phyloP scores from a whole-genome alignment of 768 basidiomycete genomes.

The Gyrodon lividus region DNA sequence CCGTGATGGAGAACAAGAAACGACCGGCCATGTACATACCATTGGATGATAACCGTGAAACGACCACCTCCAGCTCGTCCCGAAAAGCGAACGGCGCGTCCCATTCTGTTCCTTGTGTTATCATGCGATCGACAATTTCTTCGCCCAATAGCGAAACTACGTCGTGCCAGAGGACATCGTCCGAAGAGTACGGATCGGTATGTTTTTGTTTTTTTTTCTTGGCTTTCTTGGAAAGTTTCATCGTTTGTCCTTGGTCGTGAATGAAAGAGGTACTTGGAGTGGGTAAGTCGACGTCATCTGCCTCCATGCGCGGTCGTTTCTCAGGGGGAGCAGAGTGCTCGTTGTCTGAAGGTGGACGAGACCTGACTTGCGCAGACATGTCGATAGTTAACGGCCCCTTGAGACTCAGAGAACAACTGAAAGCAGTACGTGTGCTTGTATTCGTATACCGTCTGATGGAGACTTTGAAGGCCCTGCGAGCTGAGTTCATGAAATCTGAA shows the following conservation, averaged over 20 bases:
- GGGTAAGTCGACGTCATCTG: neutral
- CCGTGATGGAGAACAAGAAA: neutral
- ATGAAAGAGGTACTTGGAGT: neutral
- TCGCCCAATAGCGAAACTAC: slow-evolving; percentile 64
- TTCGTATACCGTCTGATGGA: neutral
- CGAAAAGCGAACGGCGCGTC: slow-evolving; percentile 58
- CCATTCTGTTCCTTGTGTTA: slow-evolving; percentile 50
- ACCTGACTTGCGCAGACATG: slow-evolving; percentile 11
- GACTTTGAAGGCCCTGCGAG: neutral
- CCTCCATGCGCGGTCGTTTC: slow-evolving; percentile 33
- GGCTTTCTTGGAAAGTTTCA: slow-evolving; percentile 2
- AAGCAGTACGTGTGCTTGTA: neutral
- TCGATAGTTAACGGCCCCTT: too few species aligned
- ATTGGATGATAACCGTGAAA: slow-evolving; percentile 60
- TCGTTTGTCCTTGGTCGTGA: neutral
- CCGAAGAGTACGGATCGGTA: slow-evolving; percentile 60
- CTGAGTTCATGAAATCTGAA: neutral
- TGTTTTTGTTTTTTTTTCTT: slow-evolving; percentile 7
- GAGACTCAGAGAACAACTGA: too few species aligned
- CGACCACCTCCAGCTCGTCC: slow-evolving; percentile 65
- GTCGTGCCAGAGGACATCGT: slow-evolving; percentile 76
- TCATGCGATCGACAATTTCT: slow-evolving; percentile 49
- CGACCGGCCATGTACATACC: slow-evolving; percentile 42
- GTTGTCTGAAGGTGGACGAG: slow-evolving; percentile 9
- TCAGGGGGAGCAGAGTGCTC: slow-evolving; percentile 21